Percentiles rank a stretch among this genome's conserved stretches.
Conservation (phyloP, 2,329 filamentous ascomycete species). For the Penicillium capsulatum region DNA sequence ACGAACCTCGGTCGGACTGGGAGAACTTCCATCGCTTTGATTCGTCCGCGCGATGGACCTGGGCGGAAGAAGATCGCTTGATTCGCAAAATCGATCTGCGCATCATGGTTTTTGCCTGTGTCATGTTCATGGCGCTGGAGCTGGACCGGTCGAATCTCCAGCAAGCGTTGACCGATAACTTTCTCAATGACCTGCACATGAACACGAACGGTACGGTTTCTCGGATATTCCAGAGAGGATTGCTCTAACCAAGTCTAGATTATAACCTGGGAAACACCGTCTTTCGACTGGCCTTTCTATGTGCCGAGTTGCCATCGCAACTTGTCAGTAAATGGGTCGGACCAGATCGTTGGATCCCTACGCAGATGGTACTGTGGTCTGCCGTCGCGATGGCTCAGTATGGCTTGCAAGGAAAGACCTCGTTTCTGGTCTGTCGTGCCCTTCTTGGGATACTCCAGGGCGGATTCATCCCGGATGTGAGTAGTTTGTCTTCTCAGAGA, state of each 20-base stretch:
- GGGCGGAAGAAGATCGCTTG: slow-evolving; percentile 4
- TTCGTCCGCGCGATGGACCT: neutral
- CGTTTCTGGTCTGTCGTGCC: slow-evolving; percentile 36
- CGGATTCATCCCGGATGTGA: slow-evolving; percentile 59
- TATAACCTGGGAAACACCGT: slow-evolving; percentile 53
- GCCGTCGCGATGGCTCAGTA: slow-evolving; percentile 46
- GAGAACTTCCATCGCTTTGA: slow-evolving; percentile 30
- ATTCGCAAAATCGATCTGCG: slow-evolving; percentile 18
- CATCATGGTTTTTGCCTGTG: slow-evolving; percentile 34
- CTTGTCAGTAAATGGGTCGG: slow-evolving; percentile 53
- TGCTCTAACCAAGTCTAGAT: slow-evolving; percentile 19
- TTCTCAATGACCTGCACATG: slow-evolving; percentile 43
- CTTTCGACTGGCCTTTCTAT: slow-evolving; percentile 51
- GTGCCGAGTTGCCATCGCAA: slow-evolving; percentile 55
- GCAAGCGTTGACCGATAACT: slow-evolving; percentile 56
- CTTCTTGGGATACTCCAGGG: slow-evolving; percentile 45
- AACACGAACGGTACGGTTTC: slow-evolving; percentile 25
- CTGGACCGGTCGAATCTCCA: slow-evolving; percentile 56
- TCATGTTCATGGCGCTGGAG: slow-evolving; percentile 59
- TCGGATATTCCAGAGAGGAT: slow-evolving; percentile 32
- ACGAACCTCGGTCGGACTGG: slow-evolving; percentile 29
- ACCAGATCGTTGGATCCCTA: slow-evolving; percentile 53
- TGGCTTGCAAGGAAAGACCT: slow-evolving; percentile 40
- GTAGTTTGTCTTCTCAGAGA: too few species aligned
- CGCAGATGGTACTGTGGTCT: slow-evolving; percentile 51